A percentile compares a stretch with the other conserved stretches of the same genome.
Conservation (phyloP, 345 rosid genomes). For the Brassica rapa region DNA sequence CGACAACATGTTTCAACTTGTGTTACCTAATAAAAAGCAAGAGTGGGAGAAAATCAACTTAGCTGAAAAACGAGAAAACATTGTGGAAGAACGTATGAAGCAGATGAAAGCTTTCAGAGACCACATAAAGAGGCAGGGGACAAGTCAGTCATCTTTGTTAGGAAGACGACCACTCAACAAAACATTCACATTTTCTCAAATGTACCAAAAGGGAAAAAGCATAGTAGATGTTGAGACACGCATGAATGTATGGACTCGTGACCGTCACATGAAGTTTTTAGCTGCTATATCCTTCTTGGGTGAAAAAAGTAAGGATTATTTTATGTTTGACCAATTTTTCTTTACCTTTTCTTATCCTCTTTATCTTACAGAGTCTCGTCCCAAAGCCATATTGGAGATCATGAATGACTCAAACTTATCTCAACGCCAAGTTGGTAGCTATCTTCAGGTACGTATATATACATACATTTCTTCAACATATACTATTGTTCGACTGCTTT, state of each 20-base stretch:
- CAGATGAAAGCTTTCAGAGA: background rate
- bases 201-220: background rate
- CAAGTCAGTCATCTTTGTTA: conserved; percentile 12
- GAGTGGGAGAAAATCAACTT: background rate
- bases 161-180: background rate
- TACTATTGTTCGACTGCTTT: background rate
- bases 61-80: background rate
- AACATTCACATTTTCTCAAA: background rate
- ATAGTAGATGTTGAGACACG: conserved; percentile 6
- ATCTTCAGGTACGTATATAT: conserved; percentile 56
- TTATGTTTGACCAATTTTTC: background rate
- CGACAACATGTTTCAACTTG: conserved; percentile 53
- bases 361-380: conserved; percentile 45
- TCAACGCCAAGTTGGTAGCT: conserved; percentile 54
- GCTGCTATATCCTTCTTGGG: conserved; percentile 46
- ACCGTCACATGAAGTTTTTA: conserved; percentile 53
- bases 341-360: background rate
- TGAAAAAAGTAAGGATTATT: conserved; percentile 27
- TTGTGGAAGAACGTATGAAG: background rate
- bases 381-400: conserved; percentile 42
- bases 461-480: background rate
- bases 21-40: background rate
- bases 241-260: conserved; percentile 41
- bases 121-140: background rate
- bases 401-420: conserved; percentile 55